These are phyloP conservation scores for Ceratobasidium theobromae DNA, from an alignment of 1,284 basidiomycete species.

Conservation along the genomic window DNA sequence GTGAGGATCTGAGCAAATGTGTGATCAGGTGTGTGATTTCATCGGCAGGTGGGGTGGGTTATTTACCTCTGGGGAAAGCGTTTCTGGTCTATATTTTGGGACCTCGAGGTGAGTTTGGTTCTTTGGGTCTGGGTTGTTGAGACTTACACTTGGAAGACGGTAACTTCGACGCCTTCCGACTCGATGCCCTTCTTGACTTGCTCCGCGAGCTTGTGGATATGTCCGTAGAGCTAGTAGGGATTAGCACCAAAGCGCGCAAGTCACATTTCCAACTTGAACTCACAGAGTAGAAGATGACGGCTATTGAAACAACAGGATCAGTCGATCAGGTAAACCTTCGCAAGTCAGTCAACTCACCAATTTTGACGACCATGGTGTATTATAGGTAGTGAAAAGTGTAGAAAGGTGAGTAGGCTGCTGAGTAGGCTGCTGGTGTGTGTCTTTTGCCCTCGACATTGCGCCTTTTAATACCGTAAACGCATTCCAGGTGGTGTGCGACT, in stretches of 20 bases:
- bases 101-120: not conserved
- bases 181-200: slow-evolving; percentile 33
- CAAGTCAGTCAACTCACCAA: not conserved
- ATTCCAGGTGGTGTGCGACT: slow-evolving; percentile 14
- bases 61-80: not conserved
- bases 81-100: not conserved
- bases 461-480: not conserved
- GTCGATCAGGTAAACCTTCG: not conserved
- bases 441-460: not conserved
- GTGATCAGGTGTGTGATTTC: slow-evolving; percentile 49
- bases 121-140: not conserved
- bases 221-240: slow-evolving; percentile 35
- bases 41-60: not conserved
- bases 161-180: slow-evolving; percentile 33
- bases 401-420: not conserved
- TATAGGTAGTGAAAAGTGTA: not conserved
- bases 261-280: too few species aligned
- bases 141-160: slow-evolving; percentile 38
- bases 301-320: not conserved
- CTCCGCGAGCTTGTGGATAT: slow-evolving; percentile 33
- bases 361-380: slow-evolving; percentile 27
- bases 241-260: slow-evolving; percentile 6
- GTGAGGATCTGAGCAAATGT: slow-evolving; percentile 45
- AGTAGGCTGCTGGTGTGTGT: slow-evolving; percentile 7
- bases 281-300: slow-evolving; percentile 30